phyloP scores from a whole-genome alignment of 495 filamentous ascomycete genomes.

The Tuber aestivum region DNA sequence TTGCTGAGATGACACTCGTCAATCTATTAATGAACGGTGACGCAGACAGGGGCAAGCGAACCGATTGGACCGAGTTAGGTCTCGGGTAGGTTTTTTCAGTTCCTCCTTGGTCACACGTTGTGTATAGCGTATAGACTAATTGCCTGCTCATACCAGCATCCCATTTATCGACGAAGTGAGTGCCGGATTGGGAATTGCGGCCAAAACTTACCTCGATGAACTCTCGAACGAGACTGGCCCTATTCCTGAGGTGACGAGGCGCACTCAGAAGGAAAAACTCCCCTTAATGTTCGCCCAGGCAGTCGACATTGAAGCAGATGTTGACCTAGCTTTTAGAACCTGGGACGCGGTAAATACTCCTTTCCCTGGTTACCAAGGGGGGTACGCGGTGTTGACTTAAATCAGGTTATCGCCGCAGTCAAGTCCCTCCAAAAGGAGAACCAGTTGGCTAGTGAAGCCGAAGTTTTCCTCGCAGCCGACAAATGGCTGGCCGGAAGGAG shows the following conservation, averaged over 20 bases:
- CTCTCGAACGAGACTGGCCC: slow-evolving; percentile 57
- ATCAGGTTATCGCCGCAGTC: slow-evolving; percentile 38
- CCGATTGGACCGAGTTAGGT: slow-evolving; percentile 64
- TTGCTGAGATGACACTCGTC: slow-evolving; percentile 73
- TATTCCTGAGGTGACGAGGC: slow-evolving; percentile 55
- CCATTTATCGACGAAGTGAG: slow-evolving; percentile 82
- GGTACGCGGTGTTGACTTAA: not conserved
- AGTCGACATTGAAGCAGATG: slow-evolving; percentile 65
- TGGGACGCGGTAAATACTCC: slow-evolving; percentile 40
- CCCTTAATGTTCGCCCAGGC: slow-evolving; percentile 70
- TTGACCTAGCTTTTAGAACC: slow-evolving; percentile 62
- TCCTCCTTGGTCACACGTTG: slow-evolving; percentile 4
- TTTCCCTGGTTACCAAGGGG: not conserved
- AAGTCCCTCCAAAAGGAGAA: slow-evolving; percentile 32
- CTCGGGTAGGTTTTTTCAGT: slow-evolving; percentile 55
- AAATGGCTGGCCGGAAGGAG: slow-evolving; percentile 36
- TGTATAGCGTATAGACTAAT: slow-evolving; percentile 42
- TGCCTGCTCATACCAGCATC: slow-evolving; percentile 50
- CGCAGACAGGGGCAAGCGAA: slow-evolving; percentile 55
- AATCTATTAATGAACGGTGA: slow-evolving; percentile 74
- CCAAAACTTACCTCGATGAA: slow-evolving; percentile 90
- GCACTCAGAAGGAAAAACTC: slow-evolving; percentile 51
- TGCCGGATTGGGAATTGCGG: slow-evolving; percentile 78
- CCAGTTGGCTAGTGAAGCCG: slow-evolving; percentile 30
- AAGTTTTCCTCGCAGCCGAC: slow-evolving; percentile 39